phyloP scores from a whole-genome alignment of 106 monocot species.

The Dactylorhiza incarnata region DNA sequence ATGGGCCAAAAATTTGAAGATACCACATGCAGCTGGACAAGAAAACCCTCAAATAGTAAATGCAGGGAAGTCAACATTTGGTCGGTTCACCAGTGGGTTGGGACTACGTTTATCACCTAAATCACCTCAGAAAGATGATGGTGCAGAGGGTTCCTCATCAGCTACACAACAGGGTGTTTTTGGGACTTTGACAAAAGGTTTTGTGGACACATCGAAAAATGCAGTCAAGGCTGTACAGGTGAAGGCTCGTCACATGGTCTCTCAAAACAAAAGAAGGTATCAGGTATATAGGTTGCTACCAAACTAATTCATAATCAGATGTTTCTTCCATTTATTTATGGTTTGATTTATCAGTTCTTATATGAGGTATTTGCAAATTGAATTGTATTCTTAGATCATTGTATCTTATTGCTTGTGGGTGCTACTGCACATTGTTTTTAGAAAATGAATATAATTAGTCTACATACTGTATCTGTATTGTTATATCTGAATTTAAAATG shows the following conservation, averaged over 20 bases:
- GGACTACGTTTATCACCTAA: conserved; percentile 65
- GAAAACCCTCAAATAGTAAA: conserved; percentile 47
- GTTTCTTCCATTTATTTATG: neutral
- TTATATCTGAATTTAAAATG: too few relatives aligned
- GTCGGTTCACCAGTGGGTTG: conserved; percentile 76
- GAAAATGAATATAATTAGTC: too few relatives aligned
- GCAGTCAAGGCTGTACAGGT: conserved; percentile 97
- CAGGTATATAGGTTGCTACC: conserved; percentile 42
- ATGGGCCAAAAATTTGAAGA: conserved; percentile 78
- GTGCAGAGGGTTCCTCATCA: conserved; percentile 28
- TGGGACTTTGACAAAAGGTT: conserved; percentile 81
- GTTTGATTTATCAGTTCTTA: neutral
- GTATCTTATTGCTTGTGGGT: too few relatives aligned
- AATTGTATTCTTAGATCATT: neutral
- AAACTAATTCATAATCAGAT: neutral
- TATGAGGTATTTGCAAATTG: neutral
- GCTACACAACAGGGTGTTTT: conserved; percentile 55
- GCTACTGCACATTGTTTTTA: too few relatives aligned
- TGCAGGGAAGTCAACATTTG: conserved; percentile 68
- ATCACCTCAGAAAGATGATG: conserved; percentile 36
- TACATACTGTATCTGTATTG: too few relatives aligned
- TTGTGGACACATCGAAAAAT: conserved; percentile 86
- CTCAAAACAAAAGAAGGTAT: conserved; percentile 98
- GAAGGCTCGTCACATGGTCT: conserved; percentile 94
- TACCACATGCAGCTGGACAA: conserved; percentile 42